Base-by-base conservation (phyloP, 371 early-diverging fungal species). In the Synchytrium microbalum region DNA sequence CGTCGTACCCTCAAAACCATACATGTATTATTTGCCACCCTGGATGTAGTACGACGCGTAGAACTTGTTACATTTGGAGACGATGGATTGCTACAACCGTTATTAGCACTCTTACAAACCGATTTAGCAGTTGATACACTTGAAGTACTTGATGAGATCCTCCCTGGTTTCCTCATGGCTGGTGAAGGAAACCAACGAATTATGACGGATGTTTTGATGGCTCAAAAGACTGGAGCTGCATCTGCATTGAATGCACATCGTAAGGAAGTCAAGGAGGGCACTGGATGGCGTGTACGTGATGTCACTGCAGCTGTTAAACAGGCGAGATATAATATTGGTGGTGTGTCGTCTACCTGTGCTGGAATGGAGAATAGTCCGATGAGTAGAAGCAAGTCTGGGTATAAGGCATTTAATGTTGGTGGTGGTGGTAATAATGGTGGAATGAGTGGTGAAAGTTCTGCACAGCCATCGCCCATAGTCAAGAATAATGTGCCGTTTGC, bases 101-200 rank as follows among this genome's bases (percentile, higher is more conserved):
- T 85, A 55, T 64, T 90, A 23, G 80, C 79, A 24, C 64, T 89
- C 5, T 74, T 92, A 24, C 81, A 83, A 2, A 82, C 88, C 0
- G 81, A 83, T 3, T 83, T 81, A 63, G 84, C 84, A 0, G 83
- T 83, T 25, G 82, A 84, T 26, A 89, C 90, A 0, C 67, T 88
- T 2, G 75, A 76, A 10, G 87, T 89, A 1, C 63, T 92, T 58
- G 89, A 90, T 59, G 81, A 82, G 31, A 81, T 84, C 3, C 81
- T 90, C 64, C 64, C 70, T 0, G 78, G 78, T 0, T 66, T 68
- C 1, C 59, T 65, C 2, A 32, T 64, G 26, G 23, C 52, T 31
- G 62, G 63, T 16, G 71, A 70, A 23, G 52, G 66, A 13, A 73
- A 71, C 54, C 32, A 71, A 33, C 28, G 66, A n/a, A 32, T 66